A percentile compares a stretch with the other conserved stretches of the same genome.
These are phyloP conservation scores for Kalaharituber pfeilii DNA, from an alignment of 2,329 filamentous ascomycete species.

Conservation along the genomic window DNA sequence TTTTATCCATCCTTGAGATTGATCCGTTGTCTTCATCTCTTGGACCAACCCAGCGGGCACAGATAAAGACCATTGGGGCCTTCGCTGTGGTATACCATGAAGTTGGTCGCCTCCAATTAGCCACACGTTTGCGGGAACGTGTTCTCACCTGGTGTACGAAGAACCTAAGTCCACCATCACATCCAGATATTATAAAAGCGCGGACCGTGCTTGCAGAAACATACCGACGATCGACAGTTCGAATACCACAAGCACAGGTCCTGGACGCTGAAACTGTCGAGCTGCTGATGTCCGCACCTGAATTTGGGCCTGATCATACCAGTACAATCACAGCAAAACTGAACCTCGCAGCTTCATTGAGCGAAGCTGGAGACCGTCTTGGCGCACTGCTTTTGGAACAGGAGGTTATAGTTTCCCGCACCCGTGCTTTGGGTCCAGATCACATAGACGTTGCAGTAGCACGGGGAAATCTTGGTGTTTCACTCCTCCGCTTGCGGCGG, in stretches of 20 bases:
- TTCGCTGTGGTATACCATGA: not conserved
- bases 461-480: conserved; percentile 43
- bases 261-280: not conserved
- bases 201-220: not conserved
- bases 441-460: conserved; percentile 46
- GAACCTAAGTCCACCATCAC: not conserved
- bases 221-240: not conserved
- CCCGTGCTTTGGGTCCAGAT: conserved; percentile 47
- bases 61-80: not conserved
- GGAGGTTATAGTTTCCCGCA: conserved; percentile 6
- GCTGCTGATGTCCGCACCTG: not conserved
- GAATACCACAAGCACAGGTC: not conserved
- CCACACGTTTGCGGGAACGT: not conserved
- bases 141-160: not conserved
- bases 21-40: not conserved
- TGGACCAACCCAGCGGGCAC: not conserved
- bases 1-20: not conserved
- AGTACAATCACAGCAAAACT: not conserved
- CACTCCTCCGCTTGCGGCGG: conserved; percentile 52
- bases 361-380: not conserved
- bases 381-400: not conserved
- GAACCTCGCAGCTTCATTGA: not conserved
- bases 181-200: not conserved
- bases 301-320: not conserved
- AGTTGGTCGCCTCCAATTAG: not conserved